A percentile compares a stretch with the other conserved stretches of the same genome.
Conservation (phyloP, 768 basidiomycete species). For the Pleurotus salmoneostramineus region DNA sequence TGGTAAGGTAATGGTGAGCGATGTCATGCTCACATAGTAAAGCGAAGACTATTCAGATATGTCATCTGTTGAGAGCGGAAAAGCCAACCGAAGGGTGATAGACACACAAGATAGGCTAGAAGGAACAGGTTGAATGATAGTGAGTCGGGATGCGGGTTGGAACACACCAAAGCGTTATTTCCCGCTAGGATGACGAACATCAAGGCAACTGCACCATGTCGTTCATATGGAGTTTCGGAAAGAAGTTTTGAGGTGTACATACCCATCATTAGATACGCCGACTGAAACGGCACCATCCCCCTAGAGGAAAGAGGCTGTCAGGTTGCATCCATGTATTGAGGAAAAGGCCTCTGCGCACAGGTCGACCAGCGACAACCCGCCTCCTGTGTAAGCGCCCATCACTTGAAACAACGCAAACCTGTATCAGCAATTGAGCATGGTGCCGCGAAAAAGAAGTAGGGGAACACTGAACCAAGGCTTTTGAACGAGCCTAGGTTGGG, state of each 20-base stretch:
- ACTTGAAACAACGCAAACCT: slow-evolving; percentile 45
- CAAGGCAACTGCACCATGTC: slow-evolving; percentile 35
- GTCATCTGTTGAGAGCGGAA: not conserved
- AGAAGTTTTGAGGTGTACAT: slow-evolving; percentile 8
- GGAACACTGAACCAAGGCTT: slow-evolving; percentile 49
- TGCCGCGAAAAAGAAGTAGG: not conserved
- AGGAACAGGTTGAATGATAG: not conserved
- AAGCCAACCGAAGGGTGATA: not conserved
- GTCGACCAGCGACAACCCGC: slow-evolving; percentile 69
- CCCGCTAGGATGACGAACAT: slow-evolving; percentile 69
- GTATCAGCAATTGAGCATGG: not conserved
- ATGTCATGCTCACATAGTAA: slow-evolving; percentile 47
- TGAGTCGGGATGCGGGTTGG: not conserved
- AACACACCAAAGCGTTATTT: slow-evolving; percentile 68
- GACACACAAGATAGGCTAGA: slow-evolving; percentile 59
- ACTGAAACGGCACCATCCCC: slow-evolving; percentile 69
- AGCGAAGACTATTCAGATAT: slow-evolving; percentile 36
- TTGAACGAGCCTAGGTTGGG: slow-evolving; percentile 47
- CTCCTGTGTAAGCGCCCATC: slow-evolving; percentile 56
- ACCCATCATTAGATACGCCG: slow-evolving; percentile 63
- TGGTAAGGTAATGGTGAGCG: not conserved
- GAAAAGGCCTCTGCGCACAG: slow-evolving; percentile 24
- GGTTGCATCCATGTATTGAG: not conserved
- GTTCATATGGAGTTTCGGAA: not conserved
- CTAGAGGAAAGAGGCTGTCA: slow-evolving; percentile 17